Base-by-base conservation (phyloP, 495 filamentous ascomycete genomes). In the Immersiella caudata region DNA sequence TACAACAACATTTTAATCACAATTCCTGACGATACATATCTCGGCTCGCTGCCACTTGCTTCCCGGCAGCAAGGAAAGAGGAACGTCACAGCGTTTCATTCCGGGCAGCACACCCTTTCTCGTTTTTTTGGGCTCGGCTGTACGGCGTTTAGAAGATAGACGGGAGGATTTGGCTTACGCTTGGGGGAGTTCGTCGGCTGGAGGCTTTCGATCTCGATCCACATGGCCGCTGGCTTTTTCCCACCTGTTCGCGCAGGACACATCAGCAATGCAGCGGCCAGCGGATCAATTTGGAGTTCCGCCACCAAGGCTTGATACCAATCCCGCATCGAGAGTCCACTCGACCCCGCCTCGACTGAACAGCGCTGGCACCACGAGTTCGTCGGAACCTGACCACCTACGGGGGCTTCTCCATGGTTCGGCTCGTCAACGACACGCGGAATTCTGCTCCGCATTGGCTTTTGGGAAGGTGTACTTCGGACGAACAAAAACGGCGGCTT, bases 1-100 rank as follows among this genome's bases (percentile, higher is more conserved):
- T 79, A 46, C 14, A 79, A 72, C 3, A 69, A 56, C 70, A 70
- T 79, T 75, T 81, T 81, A 80, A 79, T 80, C 75, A 76, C 72
- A 74, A 72, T 76, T 74, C 70, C 75, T 74, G 67, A 73, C 68
- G 67, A 79, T 76, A 76, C 25, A 77, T 68, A 73, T 52, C 68
- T 71, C 63, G 78, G 76, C 78, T 80, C 78, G 71, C 65, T 64
- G 77, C 75, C 74, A 76, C 72, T 78, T 74, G 73, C 70, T 79
- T 79, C 74, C 72, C 76, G 75, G 69, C 59, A 77, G 75, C 75
- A 75, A 76, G 75, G 62, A 51, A 59, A 62, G 64, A n/a, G 8
- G 50, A 68, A 61, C 64, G 64, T 54, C 50, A 52, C 68, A 66
- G 61, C 65, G 71, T 60, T 59, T 71, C 73, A 64, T 71, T 76